Conservation (phyloP, 306 rosid genomes). For the Fragaria ananassa region DNA sequence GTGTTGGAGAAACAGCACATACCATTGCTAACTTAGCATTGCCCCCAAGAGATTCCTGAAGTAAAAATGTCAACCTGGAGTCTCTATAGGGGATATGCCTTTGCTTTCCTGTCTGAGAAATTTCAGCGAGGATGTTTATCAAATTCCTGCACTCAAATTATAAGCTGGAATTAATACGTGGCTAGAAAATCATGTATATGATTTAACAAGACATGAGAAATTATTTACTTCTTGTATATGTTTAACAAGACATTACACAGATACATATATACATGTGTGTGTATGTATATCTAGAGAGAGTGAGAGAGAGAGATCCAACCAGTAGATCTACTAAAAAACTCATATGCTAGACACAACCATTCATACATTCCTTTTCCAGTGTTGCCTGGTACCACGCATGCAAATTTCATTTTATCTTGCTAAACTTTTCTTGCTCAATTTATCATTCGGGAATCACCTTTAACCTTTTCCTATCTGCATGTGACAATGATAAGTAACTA, state of each 20-base stretch:
- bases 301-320: neutral
- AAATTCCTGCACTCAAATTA: conserved; percentile 72
- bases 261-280: too few species aligned
- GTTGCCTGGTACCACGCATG: neutral
- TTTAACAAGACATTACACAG: neutral
- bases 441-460: neutral
- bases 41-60: conserved; percentile 99
- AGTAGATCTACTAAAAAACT: neutral
- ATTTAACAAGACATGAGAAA: too few species aligned
- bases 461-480: neutral
- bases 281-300: too few species aligned
- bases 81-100: conserved; percentile 98
- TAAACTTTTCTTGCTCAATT: neutral
- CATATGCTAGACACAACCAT: neutral
- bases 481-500: neutral
- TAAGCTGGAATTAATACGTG: conserved; percentile 19
- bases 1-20: conserved; percentile 96
- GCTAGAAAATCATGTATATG: neutral
- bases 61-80: conserved; percentile 86
- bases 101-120: conserved; percentile 96
- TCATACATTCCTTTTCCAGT: neutral
- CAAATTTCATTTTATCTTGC: neutral
- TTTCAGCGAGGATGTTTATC: conserved; percentile 97
- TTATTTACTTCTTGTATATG: too few species aligned
- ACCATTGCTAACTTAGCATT: conserved; percentile 99